These are phyloP conservation scores for Spizellomyces punctatus DNA, from an alignment of 192 early-diverging fungal species.

Conservation along the genomic window DNA sequence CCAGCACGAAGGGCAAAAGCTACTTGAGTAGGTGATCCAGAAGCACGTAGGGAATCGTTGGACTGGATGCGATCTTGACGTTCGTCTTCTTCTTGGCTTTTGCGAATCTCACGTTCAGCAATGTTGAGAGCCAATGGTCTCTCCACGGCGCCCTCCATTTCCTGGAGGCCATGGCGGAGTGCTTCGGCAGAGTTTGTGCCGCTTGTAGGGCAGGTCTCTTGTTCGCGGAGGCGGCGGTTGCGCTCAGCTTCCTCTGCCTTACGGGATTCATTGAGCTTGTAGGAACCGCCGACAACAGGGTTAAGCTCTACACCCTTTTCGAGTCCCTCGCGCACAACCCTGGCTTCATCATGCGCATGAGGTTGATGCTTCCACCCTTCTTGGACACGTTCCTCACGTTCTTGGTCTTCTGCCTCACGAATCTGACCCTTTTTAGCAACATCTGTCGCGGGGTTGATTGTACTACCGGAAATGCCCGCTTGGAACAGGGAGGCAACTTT, in stretches of 20 bases:
- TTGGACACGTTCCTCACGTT: constrained; percentile 23
- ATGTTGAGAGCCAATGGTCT: constrained; percentile 5
- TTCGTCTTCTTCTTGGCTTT: constrained; percentile 15
- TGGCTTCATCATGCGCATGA: constrained; percentile 20
- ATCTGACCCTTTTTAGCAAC: constrained; percentile 17
- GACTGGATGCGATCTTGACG: constrained; percentile 2
- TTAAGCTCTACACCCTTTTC: constrained; percentile 5
- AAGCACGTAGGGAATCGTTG: background rate
- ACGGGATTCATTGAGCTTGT: constrained; percentile 8
- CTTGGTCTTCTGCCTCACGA: constrained; percentile 3
- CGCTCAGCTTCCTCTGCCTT: constrained; percentile 16
- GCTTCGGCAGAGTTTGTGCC: background rate
- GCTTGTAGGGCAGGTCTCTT: constrained; percentile 1
- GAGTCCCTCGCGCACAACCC: constrained; percentile 3
- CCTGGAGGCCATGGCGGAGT: background rate
- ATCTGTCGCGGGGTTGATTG: constrained; percentile 1
- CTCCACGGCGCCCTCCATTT: background rate
- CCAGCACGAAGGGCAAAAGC: constrained; percentile 22
- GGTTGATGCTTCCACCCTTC: constrained; percentile 11
- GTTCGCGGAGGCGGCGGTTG: constrained; percentile 7
- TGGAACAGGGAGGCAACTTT: constrained; percentile 19
- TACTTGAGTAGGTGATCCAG: constrained; percentile 8
- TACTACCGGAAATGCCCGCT: constrained; percentile 9
- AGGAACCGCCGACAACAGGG: background rate
- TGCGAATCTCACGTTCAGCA: constrained; percentile 17